Evolutionary conservation across 2,329 filamentous ascomycete genomes (phyloP), one percentile per base, ranked within the genome.

Genomic region (Fusarium sp.): DNA sequence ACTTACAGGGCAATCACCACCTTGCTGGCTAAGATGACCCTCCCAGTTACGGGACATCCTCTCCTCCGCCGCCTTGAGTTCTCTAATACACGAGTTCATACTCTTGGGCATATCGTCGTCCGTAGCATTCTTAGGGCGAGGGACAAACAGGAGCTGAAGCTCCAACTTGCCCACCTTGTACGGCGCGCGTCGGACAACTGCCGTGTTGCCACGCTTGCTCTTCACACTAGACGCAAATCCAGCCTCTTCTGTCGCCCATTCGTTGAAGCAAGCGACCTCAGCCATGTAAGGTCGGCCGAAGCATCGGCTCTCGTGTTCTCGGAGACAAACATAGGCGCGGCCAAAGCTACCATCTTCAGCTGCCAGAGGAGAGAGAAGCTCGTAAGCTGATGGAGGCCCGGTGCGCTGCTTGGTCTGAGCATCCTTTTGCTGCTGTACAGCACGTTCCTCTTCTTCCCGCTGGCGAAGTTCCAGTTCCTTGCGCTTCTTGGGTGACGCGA

Each of bases 101-200:
- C 94, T 97, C 89, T 98, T 98, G 54, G 96, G 96, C 93, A 99
- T 97, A 71, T 98, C 95, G 17, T 97, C 94, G 68, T 98, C 96
- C 48, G 89, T 89, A 29, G 90, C 86, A 42, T 91, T 91, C 82
- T 93, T 95, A 6, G 96, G 95, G 73, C 94, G 93, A 1, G 96
- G 96, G 2, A 99, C 94, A 75, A 97, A 99, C 15, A 99, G 84
- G 11, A 99, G 86, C 81, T 99, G 96, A 37, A 99, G 84, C 77
- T 97, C 93, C 54, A 99, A 85, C 81, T 97, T 97, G 69, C 94
- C 96, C 74, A 99, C 89, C 80, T 95, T 93, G 82, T 99, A 99
- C n/a, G 96, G 96, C 14, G 96, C 95, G 51, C 91, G 89, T 59
- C 96, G 90, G 40, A 93, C 88, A 51, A 92, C 87, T 17, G 88